Base-by-base conservation (phyloP, 768 basidiomycete species). In the Mycena maculata region DNA sequence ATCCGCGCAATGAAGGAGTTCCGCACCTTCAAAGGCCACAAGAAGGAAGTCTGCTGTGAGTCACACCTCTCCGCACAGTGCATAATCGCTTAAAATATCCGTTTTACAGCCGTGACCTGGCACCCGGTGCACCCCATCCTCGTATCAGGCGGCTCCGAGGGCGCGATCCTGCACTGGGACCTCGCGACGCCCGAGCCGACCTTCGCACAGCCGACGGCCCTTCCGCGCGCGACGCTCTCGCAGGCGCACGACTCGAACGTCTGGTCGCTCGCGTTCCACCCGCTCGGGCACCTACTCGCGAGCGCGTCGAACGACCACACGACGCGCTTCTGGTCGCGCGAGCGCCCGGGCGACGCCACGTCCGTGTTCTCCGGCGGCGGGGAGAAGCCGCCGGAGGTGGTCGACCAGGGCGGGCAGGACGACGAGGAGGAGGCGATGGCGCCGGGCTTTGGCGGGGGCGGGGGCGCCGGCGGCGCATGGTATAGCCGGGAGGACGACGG, bases 221-320 rank as follows among this genome's bases (percentile, higher is more conserved):
- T 82, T 4, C 93, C 95, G 0, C 90, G 93, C 56, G 92, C 94
- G 7, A 91, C 89, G 16, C 89, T 99, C 72, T 91, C 92, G n/a
- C 92, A 95, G 76, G 98, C 98, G 11, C 98, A 99, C 84, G 98
- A 99, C 82, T 95, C 94, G 31, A 96, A 96, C 77, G 94, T 99
- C 68, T 99, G 96, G 94, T 90, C 94, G 0, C 87, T 99, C 69
- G 89, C 95, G 4, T 99, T 90, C 86, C 96, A 99, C 79, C 96
- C 97, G 0, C 88, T 99, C 18, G 97, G 98, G 0, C 96, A 99
- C 79, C 86, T 99, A 72, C 90, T 99, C 72, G 95, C 91, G 67
- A 91, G 89, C 68, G 98, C 92, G 12, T 93, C 93, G n/a, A 99
- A 98, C 82, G 98, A 99, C 83, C 95, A 96, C 81, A 98, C 98